Percentiles rank a stretch among this genome's conserved stretches.
phyloP scores from a whole-genome alignment of 306 rosid species.

The Gastrolobium bilobum region DNA sequence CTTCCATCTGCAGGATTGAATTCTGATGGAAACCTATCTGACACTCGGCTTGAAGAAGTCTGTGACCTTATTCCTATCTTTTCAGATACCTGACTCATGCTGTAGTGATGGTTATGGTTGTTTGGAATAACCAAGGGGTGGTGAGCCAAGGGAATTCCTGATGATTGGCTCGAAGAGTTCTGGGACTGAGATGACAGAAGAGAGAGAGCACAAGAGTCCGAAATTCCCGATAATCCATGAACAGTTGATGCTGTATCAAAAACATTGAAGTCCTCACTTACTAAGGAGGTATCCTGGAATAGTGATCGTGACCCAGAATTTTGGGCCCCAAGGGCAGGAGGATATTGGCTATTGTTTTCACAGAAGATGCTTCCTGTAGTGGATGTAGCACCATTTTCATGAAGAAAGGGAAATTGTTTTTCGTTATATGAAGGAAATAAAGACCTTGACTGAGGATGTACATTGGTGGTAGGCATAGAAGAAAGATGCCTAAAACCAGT shows the following conservation, averaged over 20 bases:
- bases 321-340: conserved; percentile 47
- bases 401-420: conserved; percentile 67
- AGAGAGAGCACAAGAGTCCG: conserved; percentile 95
- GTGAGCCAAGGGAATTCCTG: conserved; percentile 68
- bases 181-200: conserved; percentile 97
- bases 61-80: conserved; percentile 68
- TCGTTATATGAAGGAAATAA: conserved; percentile 53
- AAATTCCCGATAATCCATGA: conserved; percentile 66
- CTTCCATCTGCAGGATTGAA: conserved; percentile 60
- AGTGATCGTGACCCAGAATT: conserved; percentile 56
- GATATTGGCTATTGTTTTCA: conserved; percentile 57
- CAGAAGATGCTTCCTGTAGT: conserved; percentile 61
- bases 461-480: conserved; percentile 56
- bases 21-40: conserved; percentile 59
- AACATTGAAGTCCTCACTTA: conserved; percentile 70
- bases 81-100: conserved; percentile 60
- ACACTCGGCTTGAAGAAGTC: conserved; percentile 61
- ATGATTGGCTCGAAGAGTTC: conserved; percentile 69
- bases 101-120: conserved; percentile 63
- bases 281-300: conserved; percentile 56
- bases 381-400: conserved; percentile 58
- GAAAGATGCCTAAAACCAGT: conserved; percentile 53
- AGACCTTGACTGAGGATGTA: conserved; percentile 60
- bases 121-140: conserved; percentile 61
- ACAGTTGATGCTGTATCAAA: conserved; percentile 60